These are phyloP conservation scores for Conoideocrella luteorostrata DNA, from an alignment of 2,329 filamentous ascomycete species.

Conservation along the genomic window DNA sequence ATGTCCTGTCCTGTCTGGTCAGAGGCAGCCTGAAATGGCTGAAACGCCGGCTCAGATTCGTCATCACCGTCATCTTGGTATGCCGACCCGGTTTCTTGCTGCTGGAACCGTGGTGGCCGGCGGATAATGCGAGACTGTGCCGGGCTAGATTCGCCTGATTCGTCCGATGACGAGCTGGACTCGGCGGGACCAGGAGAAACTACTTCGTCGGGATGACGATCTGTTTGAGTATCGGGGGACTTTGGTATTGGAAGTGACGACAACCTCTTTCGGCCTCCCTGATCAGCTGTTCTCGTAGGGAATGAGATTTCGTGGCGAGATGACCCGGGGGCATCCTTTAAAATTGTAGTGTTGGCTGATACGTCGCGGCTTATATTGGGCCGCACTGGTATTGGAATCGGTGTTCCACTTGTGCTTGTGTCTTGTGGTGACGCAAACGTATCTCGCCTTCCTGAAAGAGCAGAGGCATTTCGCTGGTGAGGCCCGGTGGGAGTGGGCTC, in stretches of 20 bases:
- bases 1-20: constrained; percentile 38
- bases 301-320: constrained; percentile 11
- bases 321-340: constrained; percentile 29
- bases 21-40: constrained; percentile 36
- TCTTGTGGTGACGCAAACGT: constrained; percentile 47
- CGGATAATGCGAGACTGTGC: constrained; percentile 55
- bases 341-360: constrained; percentile 39
- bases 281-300: constrained; percentile 21
- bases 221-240: constrained; percentile 16
- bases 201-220: constrained; percentile 16
- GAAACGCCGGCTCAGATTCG: constrained; percentile 50
- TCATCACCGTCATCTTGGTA: constrained; percentile 49
- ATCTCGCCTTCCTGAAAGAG: constrained; percentile 52
- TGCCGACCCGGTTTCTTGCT: constrained; percentile 26
- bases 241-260: constrained; percentile 36
- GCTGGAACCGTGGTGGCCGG: constrained; percentile 47
- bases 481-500: constrained; percentile 34
- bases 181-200: constrained; percentile 31
- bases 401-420: constrained; percentile 34
- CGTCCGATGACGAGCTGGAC: constrained; percentile 37
- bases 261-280: constrained; percentile 29
- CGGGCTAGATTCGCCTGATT: constrained; percentile 45
- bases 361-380: constrained; percentile 41
- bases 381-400: constrained; percentile 35
- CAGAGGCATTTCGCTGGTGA: constrained; percentile 41